Conservation (phyloP, 495 filamentous ascomycete species). For the Neurospora sublineolata region DNA sequence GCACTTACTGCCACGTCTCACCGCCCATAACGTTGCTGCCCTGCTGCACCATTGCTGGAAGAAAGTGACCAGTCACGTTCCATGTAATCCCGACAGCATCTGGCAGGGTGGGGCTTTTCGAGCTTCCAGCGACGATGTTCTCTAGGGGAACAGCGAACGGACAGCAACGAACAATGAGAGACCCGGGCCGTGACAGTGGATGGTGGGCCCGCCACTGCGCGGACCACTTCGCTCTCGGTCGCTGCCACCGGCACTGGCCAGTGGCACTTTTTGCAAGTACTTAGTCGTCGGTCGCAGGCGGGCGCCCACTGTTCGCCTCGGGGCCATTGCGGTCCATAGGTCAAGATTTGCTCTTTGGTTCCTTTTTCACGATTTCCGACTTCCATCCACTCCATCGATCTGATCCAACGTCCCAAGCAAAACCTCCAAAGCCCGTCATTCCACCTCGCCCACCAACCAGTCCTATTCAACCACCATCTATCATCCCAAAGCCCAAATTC, state of each 20-base stretch:
- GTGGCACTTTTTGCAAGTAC: background rate
- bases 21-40: slow-evolving; percentile 18
- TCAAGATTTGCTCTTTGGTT: slow-evolving; percentile 18
- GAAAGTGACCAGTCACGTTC: slow-evolving; percentile 10
- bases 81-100: slow-evolving; percentile 2
- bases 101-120: background rate
- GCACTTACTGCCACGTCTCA: slow-evolving; percentile 10
- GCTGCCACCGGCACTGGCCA: background rate
- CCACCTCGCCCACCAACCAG: background rate
- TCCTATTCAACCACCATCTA: background rate
- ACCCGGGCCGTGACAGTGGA: slow-evolving; percentile 7
- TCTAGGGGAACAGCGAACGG: background rate
- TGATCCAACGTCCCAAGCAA: background rate
- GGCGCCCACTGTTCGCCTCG: background rate
- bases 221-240: slow-evolving; percentile 1
- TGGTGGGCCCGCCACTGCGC: slow-evolving; percentile 13
- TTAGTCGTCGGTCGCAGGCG: background rate
- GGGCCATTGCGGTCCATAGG: background rate
- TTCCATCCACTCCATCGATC: background rate
- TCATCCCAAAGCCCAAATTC: background rate
- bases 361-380: slow-evolving; percentile 7
- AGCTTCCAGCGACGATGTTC: background rate
- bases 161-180: background rate
- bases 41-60: background rate
- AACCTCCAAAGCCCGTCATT: background rate